Evolutionary conservation across 768 basidiomycete species (phyloP), one percentile per base, ranked within the genome.

Genomic region (Boletus reticuloceps): DNA sequence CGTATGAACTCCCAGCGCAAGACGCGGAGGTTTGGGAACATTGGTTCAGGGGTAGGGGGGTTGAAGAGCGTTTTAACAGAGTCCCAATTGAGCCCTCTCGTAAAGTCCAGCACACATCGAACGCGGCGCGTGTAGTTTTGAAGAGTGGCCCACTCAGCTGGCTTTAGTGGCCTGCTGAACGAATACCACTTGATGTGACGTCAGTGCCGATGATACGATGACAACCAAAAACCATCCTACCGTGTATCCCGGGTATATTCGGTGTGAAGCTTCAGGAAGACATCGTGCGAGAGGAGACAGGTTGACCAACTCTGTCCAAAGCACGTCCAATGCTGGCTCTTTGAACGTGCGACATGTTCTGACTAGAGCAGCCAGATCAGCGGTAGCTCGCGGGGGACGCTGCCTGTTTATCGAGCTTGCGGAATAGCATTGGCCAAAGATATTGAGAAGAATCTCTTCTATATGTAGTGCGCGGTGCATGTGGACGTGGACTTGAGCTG

Each of bases 1-100:
- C 46, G 47, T 34, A 47, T 53, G 46, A 53, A 53, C n/a, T 53
- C 46, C 52, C 52, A 53, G 31, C 52, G 52, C 12, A 53, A 22
- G 31, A 41, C 20, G 22, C 45, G 51, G 27, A 53, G 37, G 38
- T 53, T 53, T 6, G 51, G 51, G 44, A 53, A 53, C 51, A 53
- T 29, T 17, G 46, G 52, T 6, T 53, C 52, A 25, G 46, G 17
- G 17, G 38, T 47, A 29, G 52, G 45, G 38, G 52, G 52, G 22
- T 53, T 41, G 31, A 53, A 53, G 20, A 53, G 39, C 5, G 46
- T 34, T 27, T 53, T 53, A n/a, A 53, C 52, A 14, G 45, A 53
- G 20, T 47, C 52, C 52, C 38, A 53, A 25, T 41, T 47, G 38
- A 53, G 45, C 17, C 52, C 52, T 25, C 44, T 41, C 16, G 52